These are phyloP conservation scores for Aegle marmelos DNA, from an alignment of 345 rosid species.

Conservation along the genomic window DNA sequence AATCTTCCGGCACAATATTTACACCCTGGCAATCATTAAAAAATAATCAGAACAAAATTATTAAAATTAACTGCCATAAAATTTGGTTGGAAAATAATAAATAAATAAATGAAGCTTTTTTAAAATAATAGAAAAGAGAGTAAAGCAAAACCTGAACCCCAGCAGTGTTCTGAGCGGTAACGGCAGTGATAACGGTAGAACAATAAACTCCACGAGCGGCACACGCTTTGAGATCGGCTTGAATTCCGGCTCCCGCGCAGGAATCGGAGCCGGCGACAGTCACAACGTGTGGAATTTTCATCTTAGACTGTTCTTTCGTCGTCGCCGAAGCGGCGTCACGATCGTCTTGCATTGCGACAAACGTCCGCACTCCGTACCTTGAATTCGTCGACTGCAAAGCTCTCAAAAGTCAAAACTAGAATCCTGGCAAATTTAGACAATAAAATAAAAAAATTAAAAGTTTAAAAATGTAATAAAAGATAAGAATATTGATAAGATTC, in stretches of 20 bases:
- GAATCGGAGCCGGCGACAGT: constrained; percentile 95
- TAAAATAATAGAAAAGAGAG: background rate
- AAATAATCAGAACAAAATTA: background rate
- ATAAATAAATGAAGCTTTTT: background rate
- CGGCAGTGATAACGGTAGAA: constrained; percentile 81
- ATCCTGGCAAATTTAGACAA: background rate
- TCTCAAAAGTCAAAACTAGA: background rate
- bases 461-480: background rate
- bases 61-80: background rate
- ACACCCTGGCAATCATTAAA: constrained; percentile 38
- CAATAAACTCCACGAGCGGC: constrained; percentile 91
- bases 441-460: background rate
- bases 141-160: constrained; percentile 70
- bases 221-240: constrained; percentile 93
- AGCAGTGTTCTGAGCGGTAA: constrained; percentile 87
- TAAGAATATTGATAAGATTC: background rate
- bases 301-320: constrained; percentile 3
- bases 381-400: background rate
- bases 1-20: constrained; percentile 44
- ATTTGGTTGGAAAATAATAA: background rate
- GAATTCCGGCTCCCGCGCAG: constrained; percentile 94
- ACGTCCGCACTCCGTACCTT: background rate
- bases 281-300: constrained; percentile 63
- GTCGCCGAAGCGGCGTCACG: background rate
- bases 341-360: constrained; percentile 24